Base-by-base conservation (phyloP, 1,139 yeast genomes). In the Lodderomyces parapsilosis region DNA sequence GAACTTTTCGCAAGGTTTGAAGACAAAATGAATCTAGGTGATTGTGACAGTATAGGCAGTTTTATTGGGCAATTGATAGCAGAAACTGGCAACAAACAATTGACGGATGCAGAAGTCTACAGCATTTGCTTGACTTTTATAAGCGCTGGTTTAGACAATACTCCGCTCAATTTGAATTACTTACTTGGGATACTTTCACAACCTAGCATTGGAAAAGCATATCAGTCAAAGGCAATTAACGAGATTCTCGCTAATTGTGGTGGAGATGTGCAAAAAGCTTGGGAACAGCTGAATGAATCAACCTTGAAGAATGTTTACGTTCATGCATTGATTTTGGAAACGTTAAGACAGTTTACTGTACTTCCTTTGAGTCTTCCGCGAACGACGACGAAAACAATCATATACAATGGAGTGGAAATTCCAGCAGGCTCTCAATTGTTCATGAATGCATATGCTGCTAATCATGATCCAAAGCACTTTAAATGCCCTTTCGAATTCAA, bases 141-240 rank as follows among this genome's bases (percentile, higher is more conserved):
- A 0, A 83, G 90, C 51, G 93, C 93, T 4, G 94, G 94, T 0
- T 63, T 86, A 27, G 93, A 86, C 56, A 86, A 86, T 47, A 79
- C 85, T 0, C 85, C 91, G 0, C 67, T 84, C 24, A 83, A 79
- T 43, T 64, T 85, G 44, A 76, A 78, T 49, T 80, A 81, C 50
- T 69, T 83, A 11, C 56, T 84, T 48, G 88, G 88, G 0, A 84
- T 81, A 40, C 62, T 86, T 42, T 73, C 85, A 1, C 78, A 74
- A 27, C 71, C 78, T 2, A 42, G 42, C 4, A 54, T 61, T 41
- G 84, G 85, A 1, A 60, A 62, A 3, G 48, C 44, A 0, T 55
- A 79, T 15, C 88, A 83, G 53, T 56, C 64, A 9, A 54, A 51
- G 34, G 80, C 79, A 0, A 61, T 63, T 33, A 38, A 50, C 0